Conservation (phyloP, 495 filamentous ascomycete species). For the Aspergillus campestris region DNA sequence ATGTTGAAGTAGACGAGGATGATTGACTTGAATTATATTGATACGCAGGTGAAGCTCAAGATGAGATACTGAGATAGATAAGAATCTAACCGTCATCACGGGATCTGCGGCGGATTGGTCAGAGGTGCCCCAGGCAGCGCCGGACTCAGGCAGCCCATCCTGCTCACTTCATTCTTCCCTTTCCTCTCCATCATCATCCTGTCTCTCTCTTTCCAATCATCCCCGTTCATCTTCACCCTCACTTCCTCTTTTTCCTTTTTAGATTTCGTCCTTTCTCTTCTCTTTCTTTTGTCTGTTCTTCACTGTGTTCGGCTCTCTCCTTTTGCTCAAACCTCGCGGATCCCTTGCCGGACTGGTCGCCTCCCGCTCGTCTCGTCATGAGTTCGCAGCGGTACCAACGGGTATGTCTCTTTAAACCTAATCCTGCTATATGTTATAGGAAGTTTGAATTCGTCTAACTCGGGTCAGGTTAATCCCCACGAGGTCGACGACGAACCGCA, state of each 20-base stretch:
- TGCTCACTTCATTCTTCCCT: not conserved
- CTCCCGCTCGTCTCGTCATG: constrained; percentile 46
- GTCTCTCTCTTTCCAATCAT: constrained; percentile 15
- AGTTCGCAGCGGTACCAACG: constrained; percentile 81
- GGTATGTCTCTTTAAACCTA: constrained; percentile 41
- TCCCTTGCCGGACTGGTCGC: constrained; percentile 8
- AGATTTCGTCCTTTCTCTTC: constrained; percentile 11
- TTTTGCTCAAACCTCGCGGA: not conserved
- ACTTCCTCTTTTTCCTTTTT: constrained; percentile 10
- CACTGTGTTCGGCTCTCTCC: not conserved
- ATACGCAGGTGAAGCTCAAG: not conserved
- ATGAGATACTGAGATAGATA: not conserved
- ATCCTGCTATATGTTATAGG: not conserved
- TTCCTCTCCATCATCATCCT: not conserved
- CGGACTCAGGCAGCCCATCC: no score
- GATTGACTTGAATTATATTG: not conserved
- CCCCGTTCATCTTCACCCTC: constrained; percentile 8
- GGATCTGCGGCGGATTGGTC: no score
- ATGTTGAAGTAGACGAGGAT: not conserved
- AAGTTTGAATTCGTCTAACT: not conserved
- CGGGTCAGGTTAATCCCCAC: constrained; percentile 44
- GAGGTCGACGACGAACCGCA: constrained; percentile 43
- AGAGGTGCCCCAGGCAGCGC: no score
- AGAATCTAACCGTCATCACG: not conserved
- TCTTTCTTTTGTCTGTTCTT: constrained; percentile 1